These are phyloP conservation scores for Penicillium sp. DNA, from an alignment of 2,329 filamentous ascomycete genomes.

Conservation along the genomic window DNA sequence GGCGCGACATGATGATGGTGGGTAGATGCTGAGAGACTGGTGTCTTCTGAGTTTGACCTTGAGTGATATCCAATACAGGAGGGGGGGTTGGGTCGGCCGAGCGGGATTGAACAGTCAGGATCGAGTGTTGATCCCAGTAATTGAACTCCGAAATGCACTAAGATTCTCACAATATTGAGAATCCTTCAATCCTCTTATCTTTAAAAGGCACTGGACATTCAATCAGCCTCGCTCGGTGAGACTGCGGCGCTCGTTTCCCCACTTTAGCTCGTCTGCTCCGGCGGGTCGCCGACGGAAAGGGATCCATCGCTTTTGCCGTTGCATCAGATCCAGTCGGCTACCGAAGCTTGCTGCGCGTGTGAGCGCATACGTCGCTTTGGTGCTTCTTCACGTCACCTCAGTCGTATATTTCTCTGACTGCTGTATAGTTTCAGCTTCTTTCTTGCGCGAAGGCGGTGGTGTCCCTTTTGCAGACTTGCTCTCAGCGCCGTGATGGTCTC, in stretches of 20 bases:
- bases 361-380: neutral
- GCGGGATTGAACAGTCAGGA: no score
- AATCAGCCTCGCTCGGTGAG: neutral
- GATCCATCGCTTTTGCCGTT: neutral
- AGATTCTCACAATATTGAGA: no score
- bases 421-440: no score
- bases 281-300: neutral
- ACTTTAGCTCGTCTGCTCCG: neutral
- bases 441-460: no score
- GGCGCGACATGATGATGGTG: conserved; percentile 8
- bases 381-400: neutral
- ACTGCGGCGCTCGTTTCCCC: neutral
- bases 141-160: neutral
- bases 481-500: conserved; percentile 2
- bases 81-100: no score
- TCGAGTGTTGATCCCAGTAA: neutral
- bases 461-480: neutral
- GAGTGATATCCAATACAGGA: no score
- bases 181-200: no score
- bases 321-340: neutral
- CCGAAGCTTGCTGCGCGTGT: neutral
- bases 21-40: no score
- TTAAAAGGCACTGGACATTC: no score
- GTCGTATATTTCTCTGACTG: no score
- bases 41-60: no score